These are phyloP conservation scores for Fusarium brevicatenulatum DNA, from an alignment of 2,329 filamentous ascomycete genomes.

Conservation along the genomic window DNA sequence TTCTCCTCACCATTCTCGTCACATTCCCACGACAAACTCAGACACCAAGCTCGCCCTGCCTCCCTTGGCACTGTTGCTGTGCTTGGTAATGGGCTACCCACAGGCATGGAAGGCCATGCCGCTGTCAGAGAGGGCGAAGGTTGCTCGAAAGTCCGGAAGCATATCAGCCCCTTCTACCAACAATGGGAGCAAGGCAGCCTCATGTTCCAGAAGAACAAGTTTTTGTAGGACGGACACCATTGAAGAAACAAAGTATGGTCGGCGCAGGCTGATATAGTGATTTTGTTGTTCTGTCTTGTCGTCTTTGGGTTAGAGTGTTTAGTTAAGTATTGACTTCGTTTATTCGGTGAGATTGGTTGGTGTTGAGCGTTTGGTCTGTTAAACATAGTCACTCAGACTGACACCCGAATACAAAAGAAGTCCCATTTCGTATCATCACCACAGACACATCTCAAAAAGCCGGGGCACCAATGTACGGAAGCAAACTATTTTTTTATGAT, in stretches of 20 bases:
- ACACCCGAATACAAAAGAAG: slow-evolving; percentile 4
- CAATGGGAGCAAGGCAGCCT: slow-evolving; percentile 35
- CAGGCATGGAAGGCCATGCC: slow-evolving; percentile 17
- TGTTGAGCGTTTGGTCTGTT: slow-evolving; percentile 2
- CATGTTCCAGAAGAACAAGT: slow-evolving; percentile 26
- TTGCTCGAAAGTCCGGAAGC: slow-evolving; percentile 27
- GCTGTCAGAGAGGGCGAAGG: slow-evolving; percentile 31
- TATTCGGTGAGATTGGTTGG: slow-evolving; percentile 5
- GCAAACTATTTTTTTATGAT: slow-evolving; percentile 41
- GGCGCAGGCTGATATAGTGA: background rate
- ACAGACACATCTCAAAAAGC: slow-evolving; percentile 12
- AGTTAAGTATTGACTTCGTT: slow-evolving; percentile 2
- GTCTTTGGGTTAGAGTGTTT: background rate
- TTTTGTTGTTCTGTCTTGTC: slow-evolving; percentile 15
- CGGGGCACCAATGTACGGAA: slow-evolving; percentile 28
- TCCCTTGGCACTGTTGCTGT: slow-evolving; percentile 42
- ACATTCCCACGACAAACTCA: slow-evolving; percentile 35
- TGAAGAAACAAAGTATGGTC: background rate
- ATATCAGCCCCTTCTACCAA: slow-evolving; percentile 41
- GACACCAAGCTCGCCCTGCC: slow-evolving; percentile 34
- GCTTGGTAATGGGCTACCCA: slow-evolving; percentile 28
- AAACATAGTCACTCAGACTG: background rate
- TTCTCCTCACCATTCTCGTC: slow-evolving; percentile 31
- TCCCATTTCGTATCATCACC: slow-evolving; percentile 6
- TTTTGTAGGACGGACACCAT: background rate